Evolutionary conservation across 2,329 filamentous ascomycete genomes (phyloP).

Genomic region (Talaromyces sp.): DNA sequence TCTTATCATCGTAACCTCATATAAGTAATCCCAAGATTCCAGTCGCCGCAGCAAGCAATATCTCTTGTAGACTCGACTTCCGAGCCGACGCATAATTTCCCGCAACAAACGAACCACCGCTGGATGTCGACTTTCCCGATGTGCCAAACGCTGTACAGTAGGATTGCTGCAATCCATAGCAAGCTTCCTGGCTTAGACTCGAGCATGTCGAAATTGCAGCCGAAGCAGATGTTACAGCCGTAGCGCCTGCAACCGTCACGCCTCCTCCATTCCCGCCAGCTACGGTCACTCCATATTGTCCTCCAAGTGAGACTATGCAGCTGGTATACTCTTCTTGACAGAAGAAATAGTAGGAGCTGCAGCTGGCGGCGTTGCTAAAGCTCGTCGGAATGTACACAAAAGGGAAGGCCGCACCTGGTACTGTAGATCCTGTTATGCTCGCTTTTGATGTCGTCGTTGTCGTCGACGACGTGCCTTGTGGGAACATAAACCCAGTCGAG

Average conservation of each 20-base stretch:
- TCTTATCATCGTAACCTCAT: conserved; percentile 23
- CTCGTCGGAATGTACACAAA: conserved; percentile 54
- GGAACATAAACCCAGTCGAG: conserved; percentile 34
- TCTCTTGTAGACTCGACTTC: conserved; percentile 41
- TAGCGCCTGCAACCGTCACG: conserved; percentile 45
- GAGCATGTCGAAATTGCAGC: conserved; percentile 45
- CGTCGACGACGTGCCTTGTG: conserved; percentile 29
- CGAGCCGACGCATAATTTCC: conserved; percentile 26
- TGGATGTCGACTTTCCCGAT: conserved; percentile 21
- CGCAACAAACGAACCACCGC: conserved; percentile 23
- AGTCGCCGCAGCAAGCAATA: conserved; percentile 41
- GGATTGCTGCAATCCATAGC: conserved; percentile 47
- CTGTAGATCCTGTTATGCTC: conserved; percentile 48
- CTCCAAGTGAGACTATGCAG: conserved; percentile 46
- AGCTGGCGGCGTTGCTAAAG: conserved; percentile 50
- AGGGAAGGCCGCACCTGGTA: conserved; percentile 50
- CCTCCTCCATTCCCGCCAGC: conserved; percentile 50
- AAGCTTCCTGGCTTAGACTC: conserved; percentile 46
- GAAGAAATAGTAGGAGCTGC: conserved; percentile 53
- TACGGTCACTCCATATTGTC: conserved; percentile 52
- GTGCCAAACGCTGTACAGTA: conserved; percentile 43
- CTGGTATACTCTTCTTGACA: conserved; percentile 48
- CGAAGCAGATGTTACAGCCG: conserved; percentile 41
- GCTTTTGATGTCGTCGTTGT: conserved; percentile 32
- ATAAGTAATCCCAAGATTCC: conserved; percentile 47